These are phyloP conservation scores for Teunomyces lycoperdinae DNA, from an alignment of 805 yeast genomes.

Conservation along the genomic window DNA sequence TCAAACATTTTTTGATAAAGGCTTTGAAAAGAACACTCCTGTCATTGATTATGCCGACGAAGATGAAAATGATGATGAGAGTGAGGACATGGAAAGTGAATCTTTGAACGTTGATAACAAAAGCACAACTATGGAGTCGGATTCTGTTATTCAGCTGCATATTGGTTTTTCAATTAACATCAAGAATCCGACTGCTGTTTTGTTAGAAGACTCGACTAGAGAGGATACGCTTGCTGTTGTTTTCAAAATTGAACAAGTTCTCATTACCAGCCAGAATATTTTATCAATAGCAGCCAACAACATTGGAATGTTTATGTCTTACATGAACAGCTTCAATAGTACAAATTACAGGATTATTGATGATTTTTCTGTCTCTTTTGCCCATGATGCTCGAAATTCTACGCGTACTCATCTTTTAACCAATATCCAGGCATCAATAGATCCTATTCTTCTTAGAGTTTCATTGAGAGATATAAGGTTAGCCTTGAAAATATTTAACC, in stretches of 20 bases:
- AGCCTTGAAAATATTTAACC: conserved; percentile 70
- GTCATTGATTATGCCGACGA: conserved; percentile 13
- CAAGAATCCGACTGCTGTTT: conserved; percentile 70
- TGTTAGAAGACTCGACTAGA: conserved; percentile 75
- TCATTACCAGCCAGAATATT: conserved; percentile 65
- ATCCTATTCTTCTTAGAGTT: conserved; percentile 75
- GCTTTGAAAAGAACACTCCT: conserved; percentile 26
- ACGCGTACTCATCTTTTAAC: conserved; percentile 58
- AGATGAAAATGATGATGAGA: conserved; percentile 11
- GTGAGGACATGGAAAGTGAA: neutral
- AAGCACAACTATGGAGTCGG: neutral
- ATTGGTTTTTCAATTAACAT: conserved; percentile 64
- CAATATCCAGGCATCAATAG: conserved; percentile 65
- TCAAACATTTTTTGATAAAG: conserved; percentile 59
- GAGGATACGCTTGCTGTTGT: conserved; percentile 82
- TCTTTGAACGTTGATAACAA: neutral
- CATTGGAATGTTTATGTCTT: conserved; percentile 81
- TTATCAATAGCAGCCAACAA: conserved; percentile 67
- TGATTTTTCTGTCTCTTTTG: conserved; percentile 78
- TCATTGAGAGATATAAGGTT: conserved; percentile 84
- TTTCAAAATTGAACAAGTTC: conserved; percentile 77
- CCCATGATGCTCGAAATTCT: conserved; percentile 70
- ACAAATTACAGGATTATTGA: conserved; percentile 73
- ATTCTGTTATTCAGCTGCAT: conserved; percentile 8
- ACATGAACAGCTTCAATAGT: conserved; percentile 65